Evolutionary conservation across 176 grass and related monocot genomes (phyloP), one percentile per base, ranked within the genome.

Genomic region (Ensete ventricosum): DNA sequence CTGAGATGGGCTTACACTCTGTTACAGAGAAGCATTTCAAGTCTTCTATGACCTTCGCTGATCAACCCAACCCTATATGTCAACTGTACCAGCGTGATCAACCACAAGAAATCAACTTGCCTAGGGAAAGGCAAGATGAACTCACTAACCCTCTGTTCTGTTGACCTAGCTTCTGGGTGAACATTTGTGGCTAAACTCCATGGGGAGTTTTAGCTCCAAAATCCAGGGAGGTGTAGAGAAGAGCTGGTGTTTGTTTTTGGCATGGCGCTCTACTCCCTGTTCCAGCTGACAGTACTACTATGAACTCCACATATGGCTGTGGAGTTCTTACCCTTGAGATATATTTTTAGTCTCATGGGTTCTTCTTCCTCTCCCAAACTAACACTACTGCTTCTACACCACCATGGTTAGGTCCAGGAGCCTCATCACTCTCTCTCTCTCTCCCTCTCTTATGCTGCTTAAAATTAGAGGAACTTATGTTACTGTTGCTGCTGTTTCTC

Each of bases 181-280:
- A 64, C 59, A 77, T 77, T 53, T 63, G 58, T 23, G 75, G 59
- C 48, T 26, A 25, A 19, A n/a, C 75, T 77, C 75, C 49, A 2
- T 11, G 75, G 49, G 27, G 72, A 8, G 73, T 21, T 58, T 3
- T 34, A 52, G 60, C 75, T 43, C 34, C 16, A 64, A 9, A 43
- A 43, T 0, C 50, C 22, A 27, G 62, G 58, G 21, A 25, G 58
- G 60, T 24, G 43, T 10, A 25, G 58, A 77, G 75, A 48, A 64
- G 48, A 52, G 60, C 60, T 19, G 53, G 58, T 77, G 75, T 77
- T 77, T 77, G 75, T 77, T 77, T 77, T 77, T 77, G 58, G 60
- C 75, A 77, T 52, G 7, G 52, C 29, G 60, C 60, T 77, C 75
- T 77, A 43, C 34, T 6, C 49, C 60, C 54, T 77, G 60, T 51